Conservation (phyloP, 495 filamentous ascomycete genomes). For the Cladorrhinum samala region DNA sequence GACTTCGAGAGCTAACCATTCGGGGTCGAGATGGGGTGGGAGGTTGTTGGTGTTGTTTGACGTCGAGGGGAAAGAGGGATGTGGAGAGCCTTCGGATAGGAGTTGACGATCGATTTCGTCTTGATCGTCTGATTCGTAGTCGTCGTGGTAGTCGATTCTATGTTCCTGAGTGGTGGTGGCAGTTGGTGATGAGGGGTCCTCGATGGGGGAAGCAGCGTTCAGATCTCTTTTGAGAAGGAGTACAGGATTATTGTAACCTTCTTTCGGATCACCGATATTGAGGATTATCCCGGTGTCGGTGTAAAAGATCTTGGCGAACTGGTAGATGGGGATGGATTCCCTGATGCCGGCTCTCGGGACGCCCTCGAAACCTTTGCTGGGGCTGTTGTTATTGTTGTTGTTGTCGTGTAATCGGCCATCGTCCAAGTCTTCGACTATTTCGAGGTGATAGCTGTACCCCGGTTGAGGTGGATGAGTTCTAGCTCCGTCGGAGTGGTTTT, state of each 20-base stretch:
- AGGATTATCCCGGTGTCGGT: constrained; percentile 92
- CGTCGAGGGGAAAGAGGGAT: not conserved
- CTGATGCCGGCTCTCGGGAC: constrained; percentile 70
- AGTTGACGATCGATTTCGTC: constrained; percentile 66
- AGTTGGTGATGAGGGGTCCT: not conserved
- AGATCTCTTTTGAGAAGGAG: constrained; percentile 80
- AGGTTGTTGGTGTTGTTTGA: constrained; percentile 53
- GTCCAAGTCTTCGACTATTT: constrained; percentile 88
- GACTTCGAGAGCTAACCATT: constrained; percentile 95
- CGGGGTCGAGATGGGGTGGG: constrained; percentile 76
- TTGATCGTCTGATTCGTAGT: constrained; percentile 39
- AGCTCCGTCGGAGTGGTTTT: not conserved
- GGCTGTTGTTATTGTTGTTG: constrained; percentile 57
- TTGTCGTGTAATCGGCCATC: constrained; percentile 83
- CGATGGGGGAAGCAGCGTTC: constrained; percentile 65
- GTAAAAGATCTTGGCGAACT: constrained; percentile 95
- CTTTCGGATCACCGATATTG: constrained; percentile 71
- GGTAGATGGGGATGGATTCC: constrained; percentile 78
- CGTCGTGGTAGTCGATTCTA: constrained; percentile 20
- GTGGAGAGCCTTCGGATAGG: constrained; percentile 37
- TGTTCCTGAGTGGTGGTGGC: constrained; percentile 5
- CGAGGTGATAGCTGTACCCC: constrained; percentile 83
- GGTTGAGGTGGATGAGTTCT: constrained; percentile 25
- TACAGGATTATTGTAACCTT: constrained; percentile 76
- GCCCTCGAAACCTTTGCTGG: constrained; percentile 55